Base-by-base conservation (phyloP, 202 grass and related monocot species). In the Setaria italica region DNA sequence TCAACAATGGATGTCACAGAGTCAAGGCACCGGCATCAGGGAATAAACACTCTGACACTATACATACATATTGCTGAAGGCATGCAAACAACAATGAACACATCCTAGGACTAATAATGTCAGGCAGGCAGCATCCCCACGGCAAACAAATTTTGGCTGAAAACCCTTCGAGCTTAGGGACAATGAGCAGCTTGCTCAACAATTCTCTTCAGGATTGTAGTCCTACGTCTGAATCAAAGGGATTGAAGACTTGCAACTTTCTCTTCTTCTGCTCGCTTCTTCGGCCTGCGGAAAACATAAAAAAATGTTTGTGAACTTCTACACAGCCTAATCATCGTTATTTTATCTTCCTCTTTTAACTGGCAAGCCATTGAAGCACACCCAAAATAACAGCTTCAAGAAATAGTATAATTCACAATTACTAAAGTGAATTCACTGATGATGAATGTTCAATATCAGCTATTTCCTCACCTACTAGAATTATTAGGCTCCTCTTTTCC, bases 391-490 rank as follows among this genome's bases (percentile, higher is more conserved):
- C 11, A 32, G n/a, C 12, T 80, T 32, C 9, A 20, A 17, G 9
- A 25, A 0, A 3, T 6, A 3, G 48, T 42, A 15, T 45, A 12
- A 66, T 67, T 12, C 20, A 78, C 35, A 19, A 34, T 62, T 47
- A 51, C 34, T 10, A 46, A 88, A 81, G 2, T 15, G 53, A 77
- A 20, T 29, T 67, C 16, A 32, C 6, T 15, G 29, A 45, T 41
- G 7, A 47, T 55, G 7, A 4, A 11, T 35, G 62, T 19, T 49
- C 33, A 62, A 39, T 41, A 25, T 21, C 41, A 9, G 7, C 2
- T 51, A 10, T 30, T 55, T 70, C 29, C 77, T 85, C 70, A 95
- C 92, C 91, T 94, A n/a, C 85, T 92, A 53, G 92, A 83, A 88
- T 85, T 93, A 78, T 85, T 91, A 71, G 72, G 64, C 64, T 93